Conservation (phyloP, 2,329 filamentous ascomycete species). For the Xylaria sp. region DNA sequence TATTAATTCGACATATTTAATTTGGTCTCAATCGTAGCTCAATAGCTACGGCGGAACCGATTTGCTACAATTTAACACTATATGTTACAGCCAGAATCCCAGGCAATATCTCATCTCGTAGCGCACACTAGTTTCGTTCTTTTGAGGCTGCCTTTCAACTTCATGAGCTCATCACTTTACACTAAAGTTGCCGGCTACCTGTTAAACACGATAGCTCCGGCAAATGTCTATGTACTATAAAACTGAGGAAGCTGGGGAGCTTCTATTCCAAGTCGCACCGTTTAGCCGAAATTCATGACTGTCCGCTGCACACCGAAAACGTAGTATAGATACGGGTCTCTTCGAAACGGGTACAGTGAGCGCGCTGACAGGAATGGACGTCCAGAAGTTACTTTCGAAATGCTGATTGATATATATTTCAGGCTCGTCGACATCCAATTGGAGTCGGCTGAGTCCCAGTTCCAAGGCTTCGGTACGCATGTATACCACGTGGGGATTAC, state of each 20-base stretch:
- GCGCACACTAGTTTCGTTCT: background rate
- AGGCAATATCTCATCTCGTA: background rate
- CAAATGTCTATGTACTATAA: background rate
- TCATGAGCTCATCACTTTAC: background rate
- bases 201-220: background rate
- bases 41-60: background rate
- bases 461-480: constrained; percentile 22
- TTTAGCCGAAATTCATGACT: constrained; percentile 7
- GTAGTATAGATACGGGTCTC: too few relatives aligned
- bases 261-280: constrained; percentile 3
- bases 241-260: background rate
- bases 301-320: background rate
- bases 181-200: background rate
- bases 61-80: background rate
- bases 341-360: too few relatives aligned
- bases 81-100: background rate
- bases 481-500: constrained; percentile 28
- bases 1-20: background rate
- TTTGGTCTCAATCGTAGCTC: background rate
- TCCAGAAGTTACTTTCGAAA: constrained; percentile 4
- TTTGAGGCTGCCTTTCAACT: background rate
- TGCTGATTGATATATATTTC: background rate
- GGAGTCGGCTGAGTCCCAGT: background rate
- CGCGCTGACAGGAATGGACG: background rate
- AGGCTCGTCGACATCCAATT: constrained; percentile 1